Evolutionary conservation across 164 flowering plant genomes (phyloP).

Genomic region (Berberis thunbergii): DNA sequence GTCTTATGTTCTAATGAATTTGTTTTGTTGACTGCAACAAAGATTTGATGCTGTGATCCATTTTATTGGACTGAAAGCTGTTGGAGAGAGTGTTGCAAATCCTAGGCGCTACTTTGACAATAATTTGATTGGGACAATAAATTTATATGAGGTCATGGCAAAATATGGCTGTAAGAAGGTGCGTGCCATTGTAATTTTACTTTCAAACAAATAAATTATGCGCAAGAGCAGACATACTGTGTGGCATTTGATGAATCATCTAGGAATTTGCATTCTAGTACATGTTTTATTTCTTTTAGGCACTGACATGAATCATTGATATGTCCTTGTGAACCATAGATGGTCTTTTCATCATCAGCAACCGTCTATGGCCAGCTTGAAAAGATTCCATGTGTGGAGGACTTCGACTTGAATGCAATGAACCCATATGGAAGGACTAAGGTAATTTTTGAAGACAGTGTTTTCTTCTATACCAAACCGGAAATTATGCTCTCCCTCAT

Average conservation of each 20-base stretch:
- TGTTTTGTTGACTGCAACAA: constrained; percentile 9
- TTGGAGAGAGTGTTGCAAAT: constrained; percentile 92
- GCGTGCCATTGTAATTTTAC: background rate
- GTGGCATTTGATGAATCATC: too few relatives aligned
- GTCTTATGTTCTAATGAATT: background rate
- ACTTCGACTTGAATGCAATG: constrained; percentile 63
- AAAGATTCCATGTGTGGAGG: constrained; percentile 79
- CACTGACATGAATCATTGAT: constrained; percentile 5
- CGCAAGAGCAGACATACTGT: too few relatives aligned
- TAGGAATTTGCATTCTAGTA: too few relatives aligned
- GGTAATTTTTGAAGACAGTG: constrained; percentile 27
- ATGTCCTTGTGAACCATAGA: constrained; percentile 26
- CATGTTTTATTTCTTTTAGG: background rate
- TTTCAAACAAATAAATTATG: too few relatives aligned
- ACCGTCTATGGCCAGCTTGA: constrained; percentile 96
- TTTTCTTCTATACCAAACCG: too few relatives aligned
- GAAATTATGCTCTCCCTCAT: too few relatives aligned
- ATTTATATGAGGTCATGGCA: constrained; percentile 82
- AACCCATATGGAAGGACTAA: constrained; percentile 96
- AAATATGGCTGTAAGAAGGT: constrained; percentile 90
- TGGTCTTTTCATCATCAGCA: constrained; percentile 97
- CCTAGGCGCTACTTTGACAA: constrained; percentile 79
- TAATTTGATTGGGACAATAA: constrained; percentile 79
- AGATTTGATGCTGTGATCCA: constrained; percentile 98
- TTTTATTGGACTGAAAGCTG: constrained; percentile 97